Conservation (phyloP, 2,329 filamentous ascomycete genomes). For the Pseudogymnoascus sp. region DNA sequence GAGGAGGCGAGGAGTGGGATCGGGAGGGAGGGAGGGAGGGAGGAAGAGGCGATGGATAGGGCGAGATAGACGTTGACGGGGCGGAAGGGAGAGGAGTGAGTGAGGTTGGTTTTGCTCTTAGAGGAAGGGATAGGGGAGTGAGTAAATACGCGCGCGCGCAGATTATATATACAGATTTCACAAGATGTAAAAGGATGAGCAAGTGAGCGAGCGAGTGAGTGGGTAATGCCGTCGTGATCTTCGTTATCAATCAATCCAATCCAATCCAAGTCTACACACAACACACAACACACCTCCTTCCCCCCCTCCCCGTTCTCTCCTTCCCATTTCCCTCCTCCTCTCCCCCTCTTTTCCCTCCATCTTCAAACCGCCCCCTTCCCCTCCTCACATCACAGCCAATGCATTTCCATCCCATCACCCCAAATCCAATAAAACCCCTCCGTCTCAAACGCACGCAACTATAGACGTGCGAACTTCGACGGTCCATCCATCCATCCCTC, state of each 20-base stretch:
- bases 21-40: background rate
- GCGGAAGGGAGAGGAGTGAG: too few relatives aligned
- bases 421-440: background rate
- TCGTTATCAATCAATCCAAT: background rate
- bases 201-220: background rate
- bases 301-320: background rate
- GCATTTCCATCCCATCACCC: background rate
- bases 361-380: background rate
- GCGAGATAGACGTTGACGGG: background rate
- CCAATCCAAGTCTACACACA: background rate
- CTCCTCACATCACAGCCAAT: background rate
- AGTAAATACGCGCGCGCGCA: background rate
- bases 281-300: background rate
- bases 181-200: background rate
- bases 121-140: background rate
- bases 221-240: background rate
- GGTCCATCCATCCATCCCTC: background rate
- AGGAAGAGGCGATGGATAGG: background rate
- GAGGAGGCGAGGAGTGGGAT: too few relatives aligned
- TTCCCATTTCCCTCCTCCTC: background rate
- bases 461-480: background rate
- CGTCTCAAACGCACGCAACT: background rate
- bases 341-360: background rate
- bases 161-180: background rate
- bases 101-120: background rate